Conservation (phyloP, 805 yeast genomes). For the Saccharomyces eubayanus region DNA sequence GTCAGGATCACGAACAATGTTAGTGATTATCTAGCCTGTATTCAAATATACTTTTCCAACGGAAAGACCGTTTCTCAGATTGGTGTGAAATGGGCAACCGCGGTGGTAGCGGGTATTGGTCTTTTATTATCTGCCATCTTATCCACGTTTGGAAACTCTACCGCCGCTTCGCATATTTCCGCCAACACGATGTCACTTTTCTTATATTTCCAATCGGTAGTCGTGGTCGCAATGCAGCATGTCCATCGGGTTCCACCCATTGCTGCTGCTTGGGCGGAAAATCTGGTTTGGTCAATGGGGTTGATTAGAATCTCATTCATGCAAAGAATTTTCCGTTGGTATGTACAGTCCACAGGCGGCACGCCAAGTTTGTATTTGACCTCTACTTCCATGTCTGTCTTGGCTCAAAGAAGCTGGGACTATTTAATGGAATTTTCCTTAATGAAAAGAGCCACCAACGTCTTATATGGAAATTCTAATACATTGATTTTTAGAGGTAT, state of each 20-base stretch:
- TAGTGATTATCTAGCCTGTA: conserved; percentile 52
- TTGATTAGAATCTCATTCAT: conserved; percentile 67
- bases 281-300: conserved; percentile 93
- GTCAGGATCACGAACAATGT: conserved; percentile 40
- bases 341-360: conserved; percentile 84
- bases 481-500: conserved; percentile 76
- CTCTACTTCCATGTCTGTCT: conserved; percentile 52
- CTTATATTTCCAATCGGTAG: conserved; percentile 82
- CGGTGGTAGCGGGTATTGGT: conserved; percentile 84
- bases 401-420: conserved; percentile 50
- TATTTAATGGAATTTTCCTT: conserved; percentile 14
- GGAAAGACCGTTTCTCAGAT: conserved; percentile 74
- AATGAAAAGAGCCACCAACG: conserved; percentile 33
- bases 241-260: conserved; percentile 86
- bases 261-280: conserved; percentile 87
- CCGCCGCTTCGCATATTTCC: conserved; percentile 81
- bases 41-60: conserved; percentile 66
- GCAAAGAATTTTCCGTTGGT: conserved; percentile 83
- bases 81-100: conserved; percentile 90
- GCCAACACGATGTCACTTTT: conserved; percentile 81
- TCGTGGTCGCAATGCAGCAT: conserved; percentile 73
- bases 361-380: conserved; percentile 61
- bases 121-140: conserved; percentile 71
- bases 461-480: conserved; percentile 42
- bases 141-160: conserved; percentile 77